These are phyloP conservation scores for Arctostaphylos glauca DNA, from an alignment of 148 eudicot species.

Conservation along the genomic window DNA sequence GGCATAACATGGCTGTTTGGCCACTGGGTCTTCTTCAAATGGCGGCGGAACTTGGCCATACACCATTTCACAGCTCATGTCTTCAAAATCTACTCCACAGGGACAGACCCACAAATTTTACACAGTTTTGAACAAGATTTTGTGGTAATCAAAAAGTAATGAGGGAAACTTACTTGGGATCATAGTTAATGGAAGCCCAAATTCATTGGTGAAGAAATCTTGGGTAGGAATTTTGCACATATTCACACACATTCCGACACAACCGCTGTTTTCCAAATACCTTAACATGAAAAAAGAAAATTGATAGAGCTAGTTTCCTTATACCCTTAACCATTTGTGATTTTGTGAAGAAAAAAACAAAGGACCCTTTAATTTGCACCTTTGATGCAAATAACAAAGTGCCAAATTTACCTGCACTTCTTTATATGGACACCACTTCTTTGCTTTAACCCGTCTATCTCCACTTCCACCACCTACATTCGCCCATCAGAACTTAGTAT, in stretches of 20 bases:
- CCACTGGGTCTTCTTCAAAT: slow-evolving; percentile 70
- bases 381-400: neutral
- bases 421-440: slow-evolving; percentile 83
- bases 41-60: slow-evolving; percentile 90
- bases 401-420: slow-evolving; percentile 70
- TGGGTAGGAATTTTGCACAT: slow-evolving; percentile 99
- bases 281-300: slow-evolving; percentile 26
- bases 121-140: too few species aligned
- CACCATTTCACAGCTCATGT: slow-evolving; percentile 96
- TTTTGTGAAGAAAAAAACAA: too few species aligned
- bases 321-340: too few species aligned
- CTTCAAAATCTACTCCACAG: slow-evolving; percentile 73
- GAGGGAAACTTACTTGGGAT: slow-evolving; percentile 64
- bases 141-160: too few species aligned
- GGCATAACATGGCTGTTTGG: slow-evolving; percentile 76
- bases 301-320: neutral
- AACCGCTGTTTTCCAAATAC: slow-evolving; percentile 95
- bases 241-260: slow-evolving; percentile 93
- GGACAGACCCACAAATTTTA: too few species aligned
- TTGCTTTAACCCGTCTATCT: slow-evolving; percentile 84
- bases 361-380: neutral
- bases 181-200: slow-evolving; percentile 95
- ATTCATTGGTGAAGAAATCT: slow-evolving; percentile 96
- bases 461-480: slow-evolving; percentile 78
- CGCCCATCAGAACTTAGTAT: slow-evolving; percentile 1